Evolutionary conservation across 2,329 filamentous ascomycete species (phyloP), one percentile per base, ranked within the genome.

Genomic region (Penicillium sp.): DNA sequence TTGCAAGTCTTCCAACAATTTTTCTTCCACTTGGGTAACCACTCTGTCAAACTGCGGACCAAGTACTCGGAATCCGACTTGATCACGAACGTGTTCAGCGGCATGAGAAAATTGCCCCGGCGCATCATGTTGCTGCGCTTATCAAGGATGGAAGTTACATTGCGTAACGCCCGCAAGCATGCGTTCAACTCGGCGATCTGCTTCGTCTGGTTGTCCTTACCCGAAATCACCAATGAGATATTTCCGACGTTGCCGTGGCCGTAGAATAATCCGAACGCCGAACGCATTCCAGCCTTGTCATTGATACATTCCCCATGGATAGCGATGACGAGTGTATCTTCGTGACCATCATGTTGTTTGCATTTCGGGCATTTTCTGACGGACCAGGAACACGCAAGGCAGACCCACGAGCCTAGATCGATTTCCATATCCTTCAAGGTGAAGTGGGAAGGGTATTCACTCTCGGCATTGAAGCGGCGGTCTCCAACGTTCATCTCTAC

Each of bases 41-140:
- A 70, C 7, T 66, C 56, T 1, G 68, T 66, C 53, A 72, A 60
- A 4, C 67, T 63, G 23, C 70, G 60, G 1, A 72, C 67, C 5
- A 75, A 14, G 29, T 70, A 73, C n/a, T 59, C 60, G 0, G 73
- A 74, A 36, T 73, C 70, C 0, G 70, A 62, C 39, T 69, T 67
- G 51, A 73, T 65, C 3, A 64, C 49, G 1, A 66, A 27, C 0
- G 48, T 51, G 14, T 53, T 51, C 11, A 64, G 32, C 8, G 60
- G 60, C 27, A 30, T 45, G n/a, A 48, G 40, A 7, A 38, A 13
- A 2, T 42, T 36, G 7, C 40, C 39, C 13, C 44, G 34, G 41
- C 44, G 35, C 43, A 18, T 26, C 23, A 51, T 23, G 1, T 16
- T 46, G 10, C 10, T 13, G 7, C 40, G 32, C 7, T 46, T 16